Percentiles rank a stretch among this genome's conserved stretches.
Evolutionary conservation across 768 basidiomycete genomes (phyloP).

Genomic region (Pleurotus ostreatus): DNA sequence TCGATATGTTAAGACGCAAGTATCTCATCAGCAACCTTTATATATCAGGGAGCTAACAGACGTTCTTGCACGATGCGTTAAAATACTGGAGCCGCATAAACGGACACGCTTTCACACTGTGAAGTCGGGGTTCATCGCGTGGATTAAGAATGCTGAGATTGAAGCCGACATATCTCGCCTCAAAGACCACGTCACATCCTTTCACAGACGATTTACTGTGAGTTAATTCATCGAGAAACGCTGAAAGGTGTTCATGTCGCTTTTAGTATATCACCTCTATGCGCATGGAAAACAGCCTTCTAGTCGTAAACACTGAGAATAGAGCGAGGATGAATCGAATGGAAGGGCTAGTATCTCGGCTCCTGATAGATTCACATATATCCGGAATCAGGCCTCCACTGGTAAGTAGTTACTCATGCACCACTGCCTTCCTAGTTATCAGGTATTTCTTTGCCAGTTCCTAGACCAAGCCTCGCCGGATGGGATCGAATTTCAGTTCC

Average conservation of each 20-base stretch:
- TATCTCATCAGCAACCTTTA: not conserved
- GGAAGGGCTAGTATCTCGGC: slow-evolving; percentile 3
- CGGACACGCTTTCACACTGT: not conserved
- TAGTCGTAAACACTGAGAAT: slow-evolving; percentile 6
- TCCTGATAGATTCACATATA: slow-evolving; percentile 6
- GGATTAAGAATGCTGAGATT: slow-evolving; percentile 1
- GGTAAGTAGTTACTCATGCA: not conserved
- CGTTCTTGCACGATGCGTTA: not conserved
- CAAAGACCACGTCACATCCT: slow-evolving; percentile 7
- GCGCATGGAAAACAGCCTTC: slow-evolving; percentile 7
- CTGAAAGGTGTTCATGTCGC: not conserved
- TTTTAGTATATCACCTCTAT: slow-evolving; percentile 4
- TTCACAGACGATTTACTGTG: slow-evolving; percentile 3
- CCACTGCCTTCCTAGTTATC: not conserved
- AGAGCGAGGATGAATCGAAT: slow-evolving; percentile 5
- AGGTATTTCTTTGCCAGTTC: not conserved
- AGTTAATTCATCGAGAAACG: not conserved
- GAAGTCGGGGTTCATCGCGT: not conserved
- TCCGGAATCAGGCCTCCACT: not conserved
- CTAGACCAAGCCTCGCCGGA: not conserved
- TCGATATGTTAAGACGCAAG: not conserved
- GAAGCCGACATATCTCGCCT: slow-evolving; percentile 2
- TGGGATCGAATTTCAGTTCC: slow-evolving; percentile 4
- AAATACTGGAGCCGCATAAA: not conserved
- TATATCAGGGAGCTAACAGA: not conserved